Base-by-base conservation (phyloP, 106 monocot genomes). In the Phalaenopsis aphrodite region DNA sequence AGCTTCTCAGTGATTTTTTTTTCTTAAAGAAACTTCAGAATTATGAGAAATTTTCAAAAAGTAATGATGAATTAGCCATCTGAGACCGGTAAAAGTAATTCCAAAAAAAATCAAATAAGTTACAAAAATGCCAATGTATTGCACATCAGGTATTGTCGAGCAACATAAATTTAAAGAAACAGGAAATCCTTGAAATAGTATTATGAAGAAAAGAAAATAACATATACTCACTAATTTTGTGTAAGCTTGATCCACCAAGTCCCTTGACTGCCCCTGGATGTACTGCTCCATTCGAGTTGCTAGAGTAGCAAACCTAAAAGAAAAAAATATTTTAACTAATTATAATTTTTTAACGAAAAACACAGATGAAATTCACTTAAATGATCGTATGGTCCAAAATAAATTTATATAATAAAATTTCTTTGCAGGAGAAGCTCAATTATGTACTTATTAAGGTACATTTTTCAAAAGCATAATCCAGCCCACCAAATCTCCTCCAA, bases 231-330 rank as follows among this genome's bases (percentile, higher is more conserved):
- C 98, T 83, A 99, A 80, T 93, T 92, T 99, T 76, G 88, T 87
- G 75, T 95, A 99, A 71, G 98, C 94, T 84, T 91, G 89, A 68
- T 99, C 98, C 83, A 99, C 94, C 77, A 99, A 86, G 61, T 99
- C 98, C 80, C 98, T 91, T 3, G 98, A 99, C 24, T 94, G 94
- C 21, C 98, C 98, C 76, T 93, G 98, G 76, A 99, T 99, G 75
- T 99, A 99, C 75, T 90, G 98, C 81, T 99, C 98, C 98, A 99
- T 99, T 8, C 98, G 92, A 78, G 94, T 91, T 55, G 94, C 98
- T 75, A 99, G 94, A 78, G 87, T 89, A 78, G 98, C 94, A 95
- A 99, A 99, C 78, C 98, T 99, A 78, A 3, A 8, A 1, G 77
- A 12, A 39, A 30, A 75, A 48, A 39, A 7, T 45, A 74, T 4